Conservation (phyloP, 2,329 filamentous ascomycete species). For the Xylariaceae sp. region DNA sequence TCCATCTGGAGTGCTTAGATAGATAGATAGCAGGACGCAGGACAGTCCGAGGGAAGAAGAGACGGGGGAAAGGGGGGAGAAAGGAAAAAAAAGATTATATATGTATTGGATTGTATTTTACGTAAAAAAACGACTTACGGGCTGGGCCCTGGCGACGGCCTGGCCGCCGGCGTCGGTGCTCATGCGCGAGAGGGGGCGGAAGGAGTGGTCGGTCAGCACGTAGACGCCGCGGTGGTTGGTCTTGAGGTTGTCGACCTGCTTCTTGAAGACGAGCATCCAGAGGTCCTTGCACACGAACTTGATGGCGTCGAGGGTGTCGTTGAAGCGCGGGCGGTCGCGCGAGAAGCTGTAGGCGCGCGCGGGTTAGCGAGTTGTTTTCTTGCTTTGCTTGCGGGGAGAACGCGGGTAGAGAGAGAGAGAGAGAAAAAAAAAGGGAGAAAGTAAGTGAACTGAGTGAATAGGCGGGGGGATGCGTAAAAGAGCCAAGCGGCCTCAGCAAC, state of each 20-base stretch:
- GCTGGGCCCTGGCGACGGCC: conserved; percentile 74
- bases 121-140: conserved; percentile 69
- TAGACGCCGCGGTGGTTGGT: conserved; percentile 97
- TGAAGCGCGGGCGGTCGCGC: conserved; percentile 81
- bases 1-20: not conserved
- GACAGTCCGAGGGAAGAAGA: no score
- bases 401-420: no score
- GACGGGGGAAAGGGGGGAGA: no score
- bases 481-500: no score
- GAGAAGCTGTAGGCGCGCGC: conserved; percentile 82
- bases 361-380: no score
- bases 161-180: conserved; percentile 77
- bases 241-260: conserved; percentile 98
- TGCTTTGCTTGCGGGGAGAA: no score
- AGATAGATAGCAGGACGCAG: no score
- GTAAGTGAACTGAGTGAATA: no score
- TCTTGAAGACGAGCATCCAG: conserved; percentile 91
- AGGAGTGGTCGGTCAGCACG: conserved; percentile 90
- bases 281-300: conserved; percentile 99
- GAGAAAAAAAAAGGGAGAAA: no score
- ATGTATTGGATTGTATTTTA: no score
- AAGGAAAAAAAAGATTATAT: no score
- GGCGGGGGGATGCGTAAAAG: no score
- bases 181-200: conserved; percentile 88
- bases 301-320: conserved; percentile 91